Evolutionary conservation across 495 filamentous ascomycete genomes (phyloP).

Genomic region (Tricharina praecox): DNA sequence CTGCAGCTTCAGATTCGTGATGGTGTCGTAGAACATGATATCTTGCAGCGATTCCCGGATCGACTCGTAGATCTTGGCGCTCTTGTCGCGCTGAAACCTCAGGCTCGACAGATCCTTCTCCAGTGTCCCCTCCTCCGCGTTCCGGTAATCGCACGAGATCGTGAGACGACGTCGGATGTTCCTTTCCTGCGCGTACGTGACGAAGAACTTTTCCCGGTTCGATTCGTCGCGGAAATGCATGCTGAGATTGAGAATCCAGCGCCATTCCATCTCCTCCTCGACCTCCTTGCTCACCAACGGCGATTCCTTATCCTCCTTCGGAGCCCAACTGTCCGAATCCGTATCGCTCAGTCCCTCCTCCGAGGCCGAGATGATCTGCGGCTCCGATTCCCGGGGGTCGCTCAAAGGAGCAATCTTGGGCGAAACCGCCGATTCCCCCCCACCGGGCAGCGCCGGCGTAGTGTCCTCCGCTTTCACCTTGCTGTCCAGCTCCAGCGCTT

Average conservation of each 20-base stretch:
- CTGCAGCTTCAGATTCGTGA: slow-evolving; percentile 89
- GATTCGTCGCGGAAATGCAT: slow-evolving; percentile 97
- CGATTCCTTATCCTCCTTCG: not conserved
- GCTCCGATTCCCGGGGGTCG: slow-evolving; percentile 9
- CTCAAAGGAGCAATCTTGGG: not conserved
- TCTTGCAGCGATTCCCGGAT: slow-evolving; percentile 80
- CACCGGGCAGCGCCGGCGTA: not conserved
- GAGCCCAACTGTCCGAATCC: not conserved
- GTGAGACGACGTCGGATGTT: slow-evolving; percentile 77
- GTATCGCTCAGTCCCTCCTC: slow-evolving; percentile 7
- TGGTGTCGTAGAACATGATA: slow-evolving; percentile 88
- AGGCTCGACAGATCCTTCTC: slow-evolving; percentile 64
- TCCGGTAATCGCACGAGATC: slow-evolving; percentile 83
- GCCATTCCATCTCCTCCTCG: slow-evolving; percentile 53
- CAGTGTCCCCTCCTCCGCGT: slow-evolving; percentile 61
- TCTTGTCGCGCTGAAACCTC: slow-evolving; percentile 83
- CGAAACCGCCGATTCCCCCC: not conserved
- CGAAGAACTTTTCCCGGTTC: slow-evolving; percentile 92
- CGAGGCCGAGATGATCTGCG: slow-evolving; percentile 5
- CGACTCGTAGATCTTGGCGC: slow-evolving; percentile 84
- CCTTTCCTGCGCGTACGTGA: slow-evolving; percentile 63
- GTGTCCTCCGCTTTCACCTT: not conserved
- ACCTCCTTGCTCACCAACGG: slow-evolving; percentile 2
- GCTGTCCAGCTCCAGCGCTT: not conserved
- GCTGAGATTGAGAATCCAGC: slow-evolving; percentile 93